Conservation (phyloP, 2,329 filamentous ascomycete species). For the Drechslerella coelobrocha region DNA sequence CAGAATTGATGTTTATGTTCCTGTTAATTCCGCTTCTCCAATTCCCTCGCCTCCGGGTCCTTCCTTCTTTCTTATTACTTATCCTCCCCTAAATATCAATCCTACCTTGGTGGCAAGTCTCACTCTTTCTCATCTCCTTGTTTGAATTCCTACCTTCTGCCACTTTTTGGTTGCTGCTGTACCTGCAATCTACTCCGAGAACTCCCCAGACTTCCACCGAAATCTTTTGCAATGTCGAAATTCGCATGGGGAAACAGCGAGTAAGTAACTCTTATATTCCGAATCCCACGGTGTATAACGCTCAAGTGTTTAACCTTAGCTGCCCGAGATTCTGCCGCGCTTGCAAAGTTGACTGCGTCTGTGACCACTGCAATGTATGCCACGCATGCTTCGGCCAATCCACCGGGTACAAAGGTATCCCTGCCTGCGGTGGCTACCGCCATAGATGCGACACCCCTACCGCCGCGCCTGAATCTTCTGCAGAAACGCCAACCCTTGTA, state of each 20-base stretch:
- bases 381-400: background rate
- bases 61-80: no score
- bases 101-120: no score
- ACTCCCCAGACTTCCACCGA: no score
- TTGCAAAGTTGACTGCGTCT: background rate
- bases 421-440: background rate
- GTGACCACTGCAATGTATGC: background rate
- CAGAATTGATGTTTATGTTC: no score
- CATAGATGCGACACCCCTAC: background rate
- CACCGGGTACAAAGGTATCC: background rate
- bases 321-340: background rate
- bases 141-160: no score
- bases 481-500: background rate
- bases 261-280: background rate
- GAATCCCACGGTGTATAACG: background rate
- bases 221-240: no score
- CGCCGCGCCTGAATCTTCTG: background rate
- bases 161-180: no score
- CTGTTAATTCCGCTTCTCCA: no score
- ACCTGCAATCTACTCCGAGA: no score
- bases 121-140: no score
- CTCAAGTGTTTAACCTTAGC: background rate
- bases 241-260: background rate
- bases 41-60: no score
- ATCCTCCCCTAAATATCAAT: no score